phyloP scores from a whole-genome alignment of 768 basidiomycete species.

The Suillus luteus region DNA sequence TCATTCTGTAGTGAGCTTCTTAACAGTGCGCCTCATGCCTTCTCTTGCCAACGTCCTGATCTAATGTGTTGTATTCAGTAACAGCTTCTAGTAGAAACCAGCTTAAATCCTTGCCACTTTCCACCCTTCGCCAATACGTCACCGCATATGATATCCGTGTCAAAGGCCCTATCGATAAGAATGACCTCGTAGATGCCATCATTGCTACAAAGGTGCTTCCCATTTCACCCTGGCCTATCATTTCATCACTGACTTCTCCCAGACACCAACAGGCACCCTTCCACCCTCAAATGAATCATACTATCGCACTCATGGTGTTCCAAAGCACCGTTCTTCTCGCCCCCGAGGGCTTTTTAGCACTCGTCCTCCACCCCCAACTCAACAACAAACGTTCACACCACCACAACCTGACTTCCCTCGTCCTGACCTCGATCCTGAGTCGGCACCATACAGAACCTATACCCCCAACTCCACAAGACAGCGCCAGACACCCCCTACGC shows the following conservation, averaged over 20 bases:
- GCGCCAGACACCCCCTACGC: slow-evolving; percentile 4
- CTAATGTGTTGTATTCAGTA: slow-evolving; percentile 43
- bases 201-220: slow-evolving; percentile 49
- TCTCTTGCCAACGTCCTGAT: background rate
- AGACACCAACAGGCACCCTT: slow-evolving; percentile 68
- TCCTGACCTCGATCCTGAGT: slow-evolving; percentile 1
- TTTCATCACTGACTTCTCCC: background rate
- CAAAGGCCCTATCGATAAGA: slow-evolving; percentile 70
- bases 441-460: background rate
- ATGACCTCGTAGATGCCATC: slow-evolving; percentile 72
- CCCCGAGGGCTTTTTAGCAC: slow-evolving; percentile 2
- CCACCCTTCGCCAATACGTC: slow-evolving; percentile 69
- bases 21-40: slow-evolving; percentile 46
- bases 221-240: background rate
- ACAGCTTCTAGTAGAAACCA: slow-evolving; percentile 65
- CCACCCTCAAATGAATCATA: slow-evolving; percentile 58
- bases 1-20: slow-evolving; percentile 73
- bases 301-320: slow-evolving; percentile 34
- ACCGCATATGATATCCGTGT: slow-evolving; percentile 68
- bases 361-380: slow-evolving; percentile 25
- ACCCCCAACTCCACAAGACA: slow-evolving; percentile 5
- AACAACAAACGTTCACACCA: slow-evolving; percentile 27
- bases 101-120: slow-evolving; percentile 55
- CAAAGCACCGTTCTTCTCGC: slow-evolving; percentile 13
- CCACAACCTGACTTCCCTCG: slow-evolving; percentile 14